A percentile compares a stretch with the other conserved stretches of the same genome.
Evolutionary conservation across 108 stramenopile species (phyloP).

Genomic region (Nitzschia sp.): DNA sequence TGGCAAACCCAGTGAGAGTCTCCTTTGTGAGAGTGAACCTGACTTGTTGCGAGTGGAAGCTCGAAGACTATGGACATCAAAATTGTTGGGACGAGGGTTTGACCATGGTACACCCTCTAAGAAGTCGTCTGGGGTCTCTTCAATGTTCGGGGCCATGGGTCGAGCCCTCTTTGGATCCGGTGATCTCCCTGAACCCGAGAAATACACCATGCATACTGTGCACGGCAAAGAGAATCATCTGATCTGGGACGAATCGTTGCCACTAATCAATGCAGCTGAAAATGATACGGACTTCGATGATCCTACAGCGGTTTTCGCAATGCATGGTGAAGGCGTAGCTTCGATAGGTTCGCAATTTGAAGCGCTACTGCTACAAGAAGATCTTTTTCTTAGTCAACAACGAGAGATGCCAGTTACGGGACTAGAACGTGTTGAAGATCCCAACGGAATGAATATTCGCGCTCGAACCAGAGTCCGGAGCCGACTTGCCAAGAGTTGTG

Average conservation of each 20-base stretch:
- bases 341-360: constrained; percentile 72
- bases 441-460: constrained; percentile 36
- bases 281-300: constrained; percentile 21
- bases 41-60: constrained; percentile 58
- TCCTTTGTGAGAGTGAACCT: constrained; percentile 69
- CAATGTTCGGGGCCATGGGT: constrained; percentile 36
- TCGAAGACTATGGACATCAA: constrained; percentile 59
- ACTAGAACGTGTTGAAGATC: constrained; percentile 70
- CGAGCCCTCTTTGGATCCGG: constrained; percentile 49
- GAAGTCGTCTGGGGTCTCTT: constrained; percentile 12
- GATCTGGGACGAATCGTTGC: constrained; percentile 74
- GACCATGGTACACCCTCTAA: constrained; percentile 30
- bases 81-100: constrained; percentile 48
- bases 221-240: constrained; percentile 69
- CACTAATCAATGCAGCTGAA: constrained; percentile 75
- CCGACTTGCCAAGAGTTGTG: constrained; percentile 58
- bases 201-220: constrained; percentile 19
- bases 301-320: constrained; percentile 12
- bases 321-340: constrained; percentile 17
- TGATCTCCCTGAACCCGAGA: constrained; percentile 4
- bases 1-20: constrained; percentile 17
- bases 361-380: constrained; percentile 64
- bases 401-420: constrained; percentile 73
- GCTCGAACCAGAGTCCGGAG: constrained; percentile 69
- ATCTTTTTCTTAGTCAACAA: constrained; percentile 37